These are phyloP conservation scores for Rhizoctonia solani DNA, from an alignment of 1,284 basidiomycete species.

Conservation along the genomic window DNA sequence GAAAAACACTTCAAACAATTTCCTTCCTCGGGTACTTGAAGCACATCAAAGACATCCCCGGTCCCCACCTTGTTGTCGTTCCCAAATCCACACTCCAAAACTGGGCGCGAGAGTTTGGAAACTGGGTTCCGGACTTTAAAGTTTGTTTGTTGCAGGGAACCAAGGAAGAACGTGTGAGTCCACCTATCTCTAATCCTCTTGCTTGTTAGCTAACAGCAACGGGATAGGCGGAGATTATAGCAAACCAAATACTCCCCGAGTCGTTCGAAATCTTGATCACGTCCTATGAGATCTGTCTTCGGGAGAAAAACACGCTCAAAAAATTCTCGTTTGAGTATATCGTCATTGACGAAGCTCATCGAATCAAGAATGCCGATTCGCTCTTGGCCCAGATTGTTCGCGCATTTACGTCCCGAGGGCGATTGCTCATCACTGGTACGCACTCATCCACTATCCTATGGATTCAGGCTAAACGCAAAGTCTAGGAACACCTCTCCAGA, in stretches of 20 bases:
- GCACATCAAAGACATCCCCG: conserved; percentile 70
- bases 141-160: conserved; percentile 82
- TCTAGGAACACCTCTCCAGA: conserved; percentile 98
- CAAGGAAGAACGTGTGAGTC: conserved; percentile 80
- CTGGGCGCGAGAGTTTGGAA: conserved; percentile 91
- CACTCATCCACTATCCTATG: too few relatives aligned
- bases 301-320: conserved; percentile 89
- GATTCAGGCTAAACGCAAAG: too few relatives aligned
- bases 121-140: conserved; percentile 91
- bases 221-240: conserved; percentile 76
- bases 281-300: conserved; percentile 96
- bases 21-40: conserved; percentile 96
- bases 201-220: neutral
- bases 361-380: conserved; percentile 99
- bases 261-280: conserved; percentile 96
- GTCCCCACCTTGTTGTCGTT: conserved; percentile 94
- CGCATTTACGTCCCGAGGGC: conserved; percentile 84
- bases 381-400: conserved; percentile 95
- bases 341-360: conserved; percentile 97
- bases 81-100: conserved; percentile 98
- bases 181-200: neutral
- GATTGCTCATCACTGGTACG: conserved; percentile 94
- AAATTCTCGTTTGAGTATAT: conserved; percentile 99
- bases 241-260: conserved; percentile 77
- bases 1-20: conserved; percentile 98